Base-by-base conservation (phyloP, 1,284 basidiomycete species). In the Moesziomyces globuligerus region DNA sequence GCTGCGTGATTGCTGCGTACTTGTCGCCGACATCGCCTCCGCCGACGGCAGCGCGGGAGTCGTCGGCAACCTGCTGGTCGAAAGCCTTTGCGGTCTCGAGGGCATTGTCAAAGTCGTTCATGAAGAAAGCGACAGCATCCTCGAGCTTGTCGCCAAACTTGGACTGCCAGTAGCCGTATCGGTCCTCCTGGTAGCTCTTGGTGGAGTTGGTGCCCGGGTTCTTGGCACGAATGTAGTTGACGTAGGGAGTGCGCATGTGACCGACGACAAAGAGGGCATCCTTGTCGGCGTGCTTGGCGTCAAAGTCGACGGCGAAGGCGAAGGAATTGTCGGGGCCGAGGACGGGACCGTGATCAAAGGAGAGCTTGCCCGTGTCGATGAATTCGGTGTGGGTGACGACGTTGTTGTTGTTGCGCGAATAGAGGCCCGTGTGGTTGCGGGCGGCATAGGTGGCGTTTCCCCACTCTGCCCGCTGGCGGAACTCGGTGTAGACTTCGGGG, bases 101-200 rank as follows among this genome's bases (percentile, higher is more conserved):
- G 83, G 87, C 86, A 64, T 89, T 86, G 72, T 90, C 89, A 79
- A 90, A 90, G 3, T 88, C 88, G 60, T 89, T 87, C 18, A 90
- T 82, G 8, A 80, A 78, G 58, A 83, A 81, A 7, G 70, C 62
- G 23, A 83, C 79, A 4, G 74, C 77, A 36, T 78, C 80, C 21
- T 87, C 86, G 23, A 78, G 56, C 45, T 52, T 64, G 47, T 72
- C 59, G 25, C 55, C 51, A 39, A 74, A 81, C 29, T 72, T 47
- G 50, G 72, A 58, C 55, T 69, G 60, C 80, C 80, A 81, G 60
- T 78, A 79, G 11, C 76, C 80, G 55, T 76, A 80, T 4, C 76
- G 72, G 42, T 77, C 73, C 51, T 80, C 51, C 45, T 73, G 73
- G 54, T 74, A 80, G 55, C 53, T 71, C 57, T 67, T 65, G 44